Conservation (phyloP, 2,329 filamentous ascomycete genomes). For the Botrytis fragariae region DNA sequence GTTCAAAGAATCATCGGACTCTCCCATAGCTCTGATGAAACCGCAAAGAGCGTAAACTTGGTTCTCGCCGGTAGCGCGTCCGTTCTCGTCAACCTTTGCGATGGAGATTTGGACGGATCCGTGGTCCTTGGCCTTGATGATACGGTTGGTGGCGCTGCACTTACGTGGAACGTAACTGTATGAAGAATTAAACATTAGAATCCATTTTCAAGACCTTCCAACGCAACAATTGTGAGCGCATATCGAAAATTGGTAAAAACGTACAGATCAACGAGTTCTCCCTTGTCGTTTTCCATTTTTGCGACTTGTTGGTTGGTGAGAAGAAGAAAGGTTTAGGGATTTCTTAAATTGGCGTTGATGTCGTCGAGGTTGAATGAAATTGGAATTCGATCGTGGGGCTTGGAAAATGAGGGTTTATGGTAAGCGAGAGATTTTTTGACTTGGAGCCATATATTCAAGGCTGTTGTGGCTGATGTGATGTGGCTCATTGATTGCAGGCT, state of each 20-base stretch:
- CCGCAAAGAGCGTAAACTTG: slow-evolving; percentile 96
- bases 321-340: slow-evolving; percentile 22
- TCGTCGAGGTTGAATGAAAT: slow-evolving; percentile 31
- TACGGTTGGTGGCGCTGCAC: slow-evolving; percentile 98
- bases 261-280: slow-evolving; percentile 99
- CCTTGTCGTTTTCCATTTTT: slow-evolving; percentile 99
- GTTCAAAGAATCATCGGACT: slow-evolving; percentile 97
- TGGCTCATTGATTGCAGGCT: neutral
- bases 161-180: slow-evolving; percentile 94
- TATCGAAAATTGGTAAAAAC: slow-evolving; percentile 39
- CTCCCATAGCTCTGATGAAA: slow-evolving; percentile 96
- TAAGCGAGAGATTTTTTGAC: slow-evolving; percentile 19
- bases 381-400: slow-evolving; percentile 30
- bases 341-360: slow-evolving; percentile 26
- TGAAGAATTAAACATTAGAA: slow-evolving; percentile 19
- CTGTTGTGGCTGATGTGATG: neutral
- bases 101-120: slow-evolving; percentile 95
- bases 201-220: slow-evolving; percentile 1
- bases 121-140: slow-evolving; percentile 99
- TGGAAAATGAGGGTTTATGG: slow-evolving; percentile 17
- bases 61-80: slow-evolving; percentile 90
- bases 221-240: neutral
- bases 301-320: slow-evolving; percentile 40
- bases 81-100: slow-evolving; percentile 98
- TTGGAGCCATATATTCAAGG: slow-evolving; percentile 14